A percentile compares a stretch with the other conserved stretches of the same genome.
phyloP scores from a whole-genome alignment of 1,284 basidiomycete genomes.

The Mycena citricolor region DNA sequence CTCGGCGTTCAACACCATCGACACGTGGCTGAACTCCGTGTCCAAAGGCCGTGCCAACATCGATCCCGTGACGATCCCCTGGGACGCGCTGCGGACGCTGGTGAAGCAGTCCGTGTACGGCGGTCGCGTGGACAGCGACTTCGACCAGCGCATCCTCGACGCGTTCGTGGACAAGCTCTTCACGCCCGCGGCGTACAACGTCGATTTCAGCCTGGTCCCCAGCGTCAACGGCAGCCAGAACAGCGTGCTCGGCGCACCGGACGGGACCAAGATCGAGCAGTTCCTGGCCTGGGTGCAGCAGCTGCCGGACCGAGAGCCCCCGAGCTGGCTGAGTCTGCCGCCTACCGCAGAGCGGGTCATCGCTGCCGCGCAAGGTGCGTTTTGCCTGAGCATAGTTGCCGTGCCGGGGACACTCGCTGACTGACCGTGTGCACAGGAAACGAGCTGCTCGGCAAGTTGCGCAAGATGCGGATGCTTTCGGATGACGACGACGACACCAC shows the following conservation, averaged over 20 bases:
- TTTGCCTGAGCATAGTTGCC: conserved; percentile 11
- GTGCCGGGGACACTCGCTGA: conserved; percentile 15
- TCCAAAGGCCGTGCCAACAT: conserved; percentile 89
- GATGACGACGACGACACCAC: conserved; percentile 82
- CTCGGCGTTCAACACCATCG: conserved; percentile 90
- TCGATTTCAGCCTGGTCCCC: conserved; percentile 87
- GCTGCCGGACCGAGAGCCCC: conserved; percentile 88
- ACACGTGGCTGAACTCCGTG: conserved; percentile 79
- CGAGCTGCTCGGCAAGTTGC: conserved; percentile 77
- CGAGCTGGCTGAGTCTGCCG: conserved; percentile 89
- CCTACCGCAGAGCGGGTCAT: conserved; percentile 90
- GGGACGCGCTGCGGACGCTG: conserved; percentile 87
- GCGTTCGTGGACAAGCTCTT: conserved; percentile 90
- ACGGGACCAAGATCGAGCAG: conserved; percentile 88
- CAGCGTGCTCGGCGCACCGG: conserved; percentile 72
- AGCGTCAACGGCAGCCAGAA: conserved; percentile 55
- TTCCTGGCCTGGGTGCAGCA: conserved; percentile 87
- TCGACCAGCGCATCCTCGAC: conserved; percentile 88
- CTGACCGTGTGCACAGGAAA: conserved; percentile 55
- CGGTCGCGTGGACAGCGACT: conserved; percentile 90
- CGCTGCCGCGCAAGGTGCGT: conserved; percentile 84
- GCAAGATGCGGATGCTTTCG: conserved; percentile 88
- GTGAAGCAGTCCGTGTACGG: conserved; percentile 96
- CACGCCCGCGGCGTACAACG: conserved; percentile 84
- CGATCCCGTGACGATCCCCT: conserved; percentile 87